Base-by-base conservation (phyloP, 2,329 filamentous ascomycete genomes). In the Cytospora piceae region DNA sequence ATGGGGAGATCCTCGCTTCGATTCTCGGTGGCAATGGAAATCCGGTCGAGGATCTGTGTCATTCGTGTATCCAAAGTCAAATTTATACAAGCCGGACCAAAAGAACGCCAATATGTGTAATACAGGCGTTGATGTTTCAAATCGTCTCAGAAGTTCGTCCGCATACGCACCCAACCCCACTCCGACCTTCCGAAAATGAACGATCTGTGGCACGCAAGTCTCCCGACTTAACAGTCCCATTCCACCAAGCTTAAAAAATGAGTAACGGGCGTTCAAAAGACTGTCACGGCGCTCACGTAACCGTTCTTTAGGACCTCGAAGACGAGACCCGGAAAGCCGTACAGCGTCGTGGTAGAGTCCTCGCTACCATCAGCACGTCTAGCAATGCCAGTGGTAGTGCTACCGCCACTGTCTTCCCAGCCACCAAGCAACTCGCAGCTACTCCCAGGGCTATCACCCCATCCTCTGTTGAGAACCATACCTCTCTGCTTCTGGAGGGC, bases 291-390 rank as follows among this genome's bases (percentile, higher is more conserved):
- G 77, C 93, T 96, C 29, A 99, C 91, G 68, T 88, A 90, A 4
- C 92, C 93, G 74, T 96, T 97, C 86, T 92, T 94, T 76, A 98
- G 79, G 32, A 99, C 94, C 79, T 99, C 95, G 79, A 99, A 98
- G 56, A 97, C 87, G 77, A 98, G 80, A 0, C 95, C 94, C 0
- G 95, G 94, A 73, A 97, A 97, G 1, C 94, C 94, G 79, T 93
- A 98, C 32, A 99, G 78, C 68, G 94, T 94, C 20, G 94, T 97
- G 64, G 85, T 87, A 67, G 85, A 85, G 70, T 87, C 85, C 49
- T 84, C 83, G 54, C 76, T 82, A 3, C 81, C 78, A 55, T 83
- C 89, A 74, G 77, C 82, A 74, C 77, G 85, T 79, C 78, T 86
- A 17, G 79, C 79, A 70, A 78, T 72, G 73, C 77, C 77, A 72